Evolutionary conservation across 1,284 basidiomycete genomes (phyloP), one percentile per base, ranked within the genome.

Genomic region (Acaromyces ingoldii): DNA sequence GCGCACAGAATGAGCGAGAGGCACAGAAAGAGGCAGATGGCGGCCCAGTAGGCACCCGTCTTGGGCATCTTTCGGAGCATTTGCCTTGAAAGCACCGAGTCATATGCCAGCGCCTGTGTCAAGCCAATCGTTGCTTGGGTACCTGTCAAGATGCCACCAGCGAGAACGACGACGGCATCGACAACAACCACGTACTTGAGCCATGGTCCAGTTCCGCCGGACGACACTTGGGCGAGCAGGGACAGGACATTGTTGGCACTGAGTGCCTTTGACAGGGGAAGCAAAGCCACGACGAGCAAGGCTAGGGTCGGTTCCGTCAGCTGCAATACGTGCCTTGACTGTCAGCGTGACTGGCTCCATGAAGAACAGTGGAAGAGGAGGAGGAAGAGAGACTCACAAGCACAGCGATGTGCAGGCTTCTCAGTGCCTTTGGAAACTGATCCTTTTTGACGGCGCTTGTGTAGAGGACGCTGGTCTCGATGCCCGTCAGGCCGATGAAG

Each of bases 1-100:
- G 81, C 81, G 65, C 85, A 87, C 13, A 87, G 71, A 11, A 81
- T 63, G 7, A 79, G 76, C 42, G 81, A 79, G 36, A 86, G 79
- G 1, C 65, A 70, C 22, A 79, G 72, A 56, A 85, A 85, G 4
- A 77, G 77, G 1, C 81, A 37, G 3, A 85, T 78, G 0, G 83
- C 79, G 4, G 84, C 63, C 59, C 81, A 82, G 0, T 82, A 80
- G 0, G 84, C 79, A 13, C 79, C 77, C 0, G 83, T 85, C 29
- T 45, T 49, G 0, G 82, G 82, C 1, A 86, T 65, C 1, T 74
- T 62, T 3, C 67, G 70, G 4, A 83, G 75, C 62, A 87, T 83
- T 6, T 79, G 11, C 28, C 67, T 72, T 0, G 86, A 85, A 11
- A 88, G 67, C 22, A 85, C 79, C 22, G 81, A 78, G 64, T 86